Evolutionary conservation across 2,329 filamentous ascomycete genomes (phyloP).

Genomic region (Trichoderma brevicompactum): DNA sequence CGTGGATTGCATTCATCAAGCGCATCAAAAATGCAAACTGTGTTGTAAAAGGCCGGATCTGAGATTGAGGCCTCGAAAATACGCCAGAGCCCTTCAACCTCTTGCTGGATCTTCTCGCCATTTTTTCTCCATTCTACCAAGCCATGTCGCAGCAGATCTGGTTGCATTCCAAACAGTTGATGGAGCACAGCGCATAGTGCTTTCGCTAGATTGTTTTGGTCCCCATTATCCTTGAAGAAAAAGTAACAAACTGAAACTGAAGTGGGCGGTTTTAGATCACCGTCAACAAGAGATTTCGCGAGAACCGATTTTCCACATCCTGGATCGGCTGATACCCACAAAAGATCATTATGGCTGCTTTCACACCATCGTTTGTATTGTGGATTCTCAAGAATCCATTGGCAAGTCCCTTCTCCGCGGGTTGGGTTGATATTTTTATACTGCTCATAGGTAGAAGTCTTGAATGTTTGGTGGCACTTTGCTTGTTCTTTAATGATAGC

Average conservation of each 20-base stretch:
- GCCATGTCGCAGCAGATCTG: background rate
- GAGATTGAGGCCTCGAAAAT: background rate
- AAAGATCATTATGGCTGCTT: background rate
- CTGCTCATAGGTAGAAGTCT: too few species aligned
- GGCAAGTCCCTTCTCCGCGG: background rate
- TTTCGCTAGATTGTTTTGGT: background rate
- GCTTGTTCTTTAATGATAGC: too few species aligned
- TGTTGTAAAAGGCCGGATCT: background rate
- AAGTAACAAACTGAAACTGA: constrained; percentile 29
- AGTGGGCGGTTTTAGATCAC: constrained; percentile 31
- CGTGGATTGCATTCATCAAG: background rate
- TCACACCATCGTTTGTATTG: background rate
- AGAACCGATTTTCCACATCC: constrained; percentile 52
- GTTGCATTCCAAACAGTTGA: background rate
- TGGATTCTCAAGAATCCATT: background rate
- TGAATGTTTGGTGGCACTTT: too few species aligned
- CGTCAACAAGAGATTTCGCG: constrained; percentile 43
- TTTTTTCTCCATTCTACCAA: background rate
- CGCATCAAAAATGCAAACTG: background rate
- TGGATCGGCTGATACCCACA: constrained; percentile 47
- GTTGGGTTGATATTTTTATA: background rate
- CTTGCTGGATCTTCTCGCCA: background rate
- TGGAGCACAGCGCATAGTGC: background rate
- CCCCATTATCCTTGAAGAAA: background rate
- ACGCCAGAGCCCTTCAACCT: background rate